Evolutionary conservation across 495 filamentous ascomycete species (phyloP), one percentile per base, ranked within the genome.

Genomic region (Penicillium riverlandense): DNA sequence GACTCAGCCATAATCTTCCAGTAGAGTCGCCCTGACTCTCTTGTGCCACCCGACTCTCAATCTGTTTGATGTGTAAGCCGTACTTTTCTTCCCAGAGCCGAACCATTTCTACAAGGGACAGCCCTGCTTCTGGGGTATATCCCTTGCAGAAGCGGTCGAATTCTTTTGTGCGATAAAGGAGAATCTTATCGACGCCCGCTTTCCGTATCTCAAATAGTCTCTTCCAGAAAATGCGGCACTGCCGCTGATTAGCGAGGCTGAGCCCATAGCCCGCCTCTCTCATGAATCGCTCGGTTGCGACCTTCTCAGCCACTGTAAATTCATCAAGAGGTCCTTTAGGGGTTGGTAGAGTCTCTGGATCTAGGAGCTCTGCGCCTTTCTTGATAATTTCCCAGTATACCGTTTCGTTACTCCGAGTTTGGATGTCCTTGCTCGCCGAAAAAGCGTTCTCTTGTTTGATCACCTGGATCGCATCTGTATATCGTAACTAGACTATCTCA

Each of bases 261-360:
- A 32, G 30, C 30, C 30, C 30, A 32, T 32, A 32, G 30, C 30
- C 30, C 11, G 30, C 30, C 11, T 32, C 30, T 11, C 30, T 44
- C 36, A 45, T 45, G 13, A 38, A 39, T 3, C 36, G 43, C 29
- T 45, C 43, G 30, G 43, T 45, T 11, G 43, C 36, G 35, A 45
- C 43, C 36, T 45, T 45, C 36, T 45, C 43, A 7, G 43, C 43
- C 12, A 39, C 38, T 10, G 29, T 45, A 2, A 45, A 45, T 31
- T 45, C 36, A 45, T 45, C 29, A 9, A 45, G 43, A 45, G 43
- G 36, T 11, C 43, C 36, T 39, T 13, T 35, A 28, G 43, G 22
- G 35, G 29, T 45, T 39, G 36, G 43, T 14, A 45, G n/a, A 44
- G 29, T 29, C 36, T 45, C 38, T 38, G 48, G 39, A 12, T 50